Conservation (phyloP, 495 filamentous ascomycete species). For the Neurospora pannonica region DNA sequence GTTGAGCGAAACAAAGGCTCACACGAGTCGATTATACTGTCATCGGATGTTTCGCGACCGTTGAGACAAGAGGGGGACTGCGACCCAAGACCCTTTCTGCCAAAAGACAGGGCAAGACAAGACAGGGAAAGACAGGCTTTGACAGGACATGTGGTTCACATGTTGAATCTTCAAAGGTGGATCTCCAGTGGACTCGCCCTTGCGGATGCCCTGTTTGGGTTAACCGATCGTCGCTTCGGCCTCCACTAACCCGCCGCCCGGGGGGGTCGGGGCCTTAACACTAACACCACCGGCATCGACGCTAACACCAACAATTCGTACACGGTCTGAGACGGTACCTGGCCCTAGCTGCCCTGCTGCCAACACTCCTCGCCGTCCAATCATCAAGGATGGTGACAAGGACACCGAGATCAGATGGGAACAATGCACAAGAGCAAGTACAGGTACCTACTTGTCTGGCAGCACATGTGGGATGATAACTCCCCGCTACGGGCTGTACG, state of each 20-base stretch:
- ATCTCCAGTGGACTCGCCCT: background rate
- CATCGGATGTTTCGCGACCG: background rate
- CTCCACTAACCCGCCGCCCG: background rate
- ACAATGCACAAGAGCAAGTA: background rate
- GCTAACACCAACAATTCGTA: background rate
- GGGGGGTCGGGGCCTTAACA: background rate
- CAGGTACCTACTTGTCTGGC: background rate
- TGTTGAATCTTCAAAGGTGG: background rate
- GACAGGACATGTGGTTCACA: background rate
- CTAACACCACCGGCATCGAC: background rate
- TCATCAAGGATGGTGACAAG: background rate
- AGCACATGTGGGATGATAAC: background rate
- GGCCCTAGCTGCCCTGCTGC: background rate
- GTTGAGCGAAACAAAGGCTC: background rate
- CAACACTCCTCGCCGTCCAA: background rate
- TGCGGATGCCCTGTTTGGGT: background rate
- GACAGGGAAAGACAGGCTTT: background rate
- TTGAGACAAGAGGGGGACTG: background rate
- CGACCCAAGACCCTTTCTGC: background rate
- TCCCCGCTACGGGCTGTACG: background rate
- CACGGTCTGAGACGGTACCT: background rate
- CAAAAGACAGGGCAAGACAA: background rate
- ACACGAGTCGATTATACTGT: background rate
- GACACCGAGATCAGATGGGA: background rate
- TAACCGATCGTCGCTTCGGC: background rate